Evolutionary conservation across 805 yeast genomes (phyloP).

Genomic region (Candida sakaeoensis): DNA sequence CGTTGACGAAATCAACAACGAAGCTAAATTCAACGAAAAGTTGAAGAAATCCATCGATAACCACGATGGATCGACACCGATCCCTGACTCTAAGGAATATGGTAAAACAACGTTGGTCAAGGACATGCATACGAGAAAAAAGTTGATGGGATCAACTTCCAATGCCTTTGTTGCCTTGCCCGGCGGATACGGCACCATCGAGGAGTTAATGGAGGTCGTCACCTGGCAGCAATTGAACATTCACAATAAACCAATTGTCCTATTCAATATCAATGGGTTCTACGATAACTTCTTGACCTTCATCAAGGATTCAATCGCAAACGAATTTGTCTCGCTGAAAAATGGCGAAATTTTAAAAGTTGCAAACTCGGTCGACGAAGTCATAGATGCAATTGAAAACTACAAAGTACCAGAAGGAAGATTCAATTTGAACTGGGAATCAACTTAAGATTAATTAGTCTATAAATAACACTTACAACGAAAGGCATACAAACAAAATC

Average conservation of each 20-base stretch:
- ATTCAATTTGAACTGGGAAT: slow-evolving; percentile 67
- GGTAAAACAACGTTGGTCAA: slow-evolving; percentile 78
- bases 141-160: slow-evolving; percentile 83
- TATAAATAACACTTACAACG: no score
- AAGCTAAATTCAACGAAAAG: slow-evolving; percentile 42
- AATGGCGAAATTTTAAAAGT: slow-evolving; percentile 68
- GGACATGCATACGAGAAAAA: slow-evolving; percentile 88
- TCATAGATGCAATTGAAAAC: slow-evolving; percentile 53
- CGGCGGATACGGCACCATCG: slow-evolving; percentile 89
- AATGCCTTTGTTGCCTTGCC: slow-evolving; percentile 86
- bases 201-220: slow-evolving; percentile 84
- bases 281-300: slow-evolving; percentile 67
- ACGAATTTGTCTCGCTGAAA: slow-evolving; percentile 65
- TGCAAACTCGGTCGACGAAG: slow-evolving; percentile 68
- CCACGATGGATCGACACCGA: slow-evolving; percentile 64
- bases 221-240: slow-evolving; percentile 91
- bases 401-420: slow-evolving; percentile 70
- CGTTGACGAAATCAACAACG: slow-evolving; percentile 26
- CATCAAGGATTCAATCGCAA: slow-evolving; percentile 52
- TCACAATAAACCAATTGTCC: slow-evolving; percentile 74
- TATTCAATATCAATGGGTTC: slow-evolving; percentile 77
- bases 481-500: no score
- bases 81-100: slow-evolving; percentile 55
- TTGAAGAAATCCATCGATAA: slow-evolving; percentile 52
- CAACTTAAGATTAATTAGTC: slow-evolving; percentile 4